These are phyloP conservation scores for Fusarium incarnatum DNA, from an alignment of 2,329 filamentous ascomycete genomes.

Conservation along the genomic window DNA sequence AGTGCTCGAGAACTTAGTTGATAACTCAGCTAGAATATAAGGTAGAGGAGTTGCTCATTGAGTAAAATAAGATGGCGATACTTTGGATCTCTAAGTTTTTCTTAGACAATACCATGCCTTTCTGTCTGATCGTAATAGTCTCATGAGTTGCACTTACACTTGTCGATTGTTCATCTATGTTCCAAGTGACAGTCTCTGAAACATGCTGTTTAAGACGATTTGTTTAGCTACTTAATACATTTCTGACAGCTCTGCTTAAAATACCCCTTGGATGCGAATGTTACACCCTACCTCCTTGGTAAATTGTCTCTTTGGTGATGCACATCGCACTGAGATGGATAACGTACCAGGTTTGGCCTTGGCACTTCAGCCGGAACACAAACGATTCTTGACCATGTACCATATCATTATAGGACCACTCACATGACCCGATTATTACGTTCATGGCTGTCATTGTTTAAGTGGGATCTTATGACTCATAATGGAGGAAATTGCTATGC, in stretches of 20 bases:
- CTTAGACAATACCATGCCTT: neutral
- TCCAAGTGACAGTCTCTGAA: no score
- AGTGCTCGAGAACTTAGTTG: neutral
- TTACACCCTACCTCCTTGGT: no score
- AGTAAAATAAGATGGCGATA: neutral
- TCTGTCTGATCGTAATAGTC: no score
- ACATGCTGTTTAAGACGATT: no score
- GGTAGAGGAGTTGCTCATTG: neutral
- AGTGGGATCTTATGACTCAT: neutral
- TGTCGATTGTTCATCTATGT: no score
- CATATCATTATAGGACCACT: neutral
- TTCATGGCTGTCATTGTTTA: neutral
- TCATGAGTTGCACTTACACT: no score
- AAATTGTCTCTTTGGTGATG: no score
- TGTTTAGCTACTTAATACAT: neutral
- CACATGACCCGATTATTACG: neutral
- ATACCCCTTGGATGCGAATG: neutral
- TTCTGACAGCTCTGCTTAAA: neutral
- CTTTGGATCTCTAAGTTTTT: neutral
- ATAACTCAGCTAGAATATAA: neutral
- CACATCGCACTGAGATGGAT: no score
- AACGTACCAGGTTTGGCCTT: neutral
- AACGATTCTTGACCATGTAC: accelerated
- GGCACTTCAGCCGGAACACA: neutral
- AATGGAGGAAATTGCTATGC: neutral